Conservation (phyloP, 176 grass and related monocot species). For the Triticum dicoccoides region DNA sequence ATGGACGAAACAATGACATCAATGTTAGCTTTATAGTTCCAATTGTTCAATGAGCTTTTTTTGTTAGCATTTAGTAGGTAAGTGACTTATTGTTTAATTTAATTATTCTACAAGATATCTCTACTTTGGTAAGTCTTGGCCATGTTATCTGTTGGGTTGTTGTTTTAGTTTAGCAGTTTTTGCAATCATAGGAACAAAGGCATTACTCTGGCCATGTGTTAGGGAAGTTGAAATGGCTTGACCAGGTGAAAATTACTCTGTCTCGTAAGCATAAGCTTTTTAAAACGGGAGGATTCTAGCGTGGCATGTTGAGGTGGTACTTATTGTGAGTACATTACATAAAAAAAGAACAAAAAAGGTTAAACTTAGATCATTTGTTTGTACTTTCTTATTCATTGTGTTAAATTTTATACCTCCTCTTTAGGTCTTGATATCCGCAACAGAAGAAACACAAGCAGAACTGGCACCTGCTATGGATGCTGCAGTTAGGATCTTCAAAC, state of each 20-base stretch:
- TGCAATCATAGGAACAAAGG: neutral
- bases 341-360: neutral
- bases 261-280: neutral
- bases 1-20: no score
- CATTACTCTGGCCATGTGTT: slow-evolving; percentile 2
- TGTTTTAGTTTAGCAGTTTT: neutral
- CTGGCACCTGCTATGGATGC: slow-evolving; percentile 76
- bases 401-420: slow-evolving; percentile 21
- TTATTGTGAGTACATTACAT: neutral
- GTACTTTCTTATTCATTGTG: neutral
- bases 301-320: neutral
- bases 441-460: slow-evolving; percentile 70
- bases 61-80: neutral
- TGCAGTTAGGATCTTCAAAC: slow-evolving; percentile 69
- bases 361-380: neutral
- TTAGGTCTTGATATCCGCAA: slow-evolving; percentile 78
- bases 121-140: neutral
- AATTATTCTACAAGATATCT: neutral
- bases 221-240: neutral
- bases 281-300: neutral
- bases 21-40: no score
- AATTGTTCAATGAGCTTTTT: neutral
- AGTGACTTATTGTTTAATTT: neutral
- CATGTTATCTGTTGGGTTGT: slow-evolving; percentile 9
- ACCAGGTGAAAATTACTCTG: neutral